A percentile compares a stretch with the other conserved stretches of the same genome.
These are phyloP conservation scores for Rhododendron griersonianum DNA, from an alignment of 148 eudicot species.

Conservation along the genomic window DNA sequence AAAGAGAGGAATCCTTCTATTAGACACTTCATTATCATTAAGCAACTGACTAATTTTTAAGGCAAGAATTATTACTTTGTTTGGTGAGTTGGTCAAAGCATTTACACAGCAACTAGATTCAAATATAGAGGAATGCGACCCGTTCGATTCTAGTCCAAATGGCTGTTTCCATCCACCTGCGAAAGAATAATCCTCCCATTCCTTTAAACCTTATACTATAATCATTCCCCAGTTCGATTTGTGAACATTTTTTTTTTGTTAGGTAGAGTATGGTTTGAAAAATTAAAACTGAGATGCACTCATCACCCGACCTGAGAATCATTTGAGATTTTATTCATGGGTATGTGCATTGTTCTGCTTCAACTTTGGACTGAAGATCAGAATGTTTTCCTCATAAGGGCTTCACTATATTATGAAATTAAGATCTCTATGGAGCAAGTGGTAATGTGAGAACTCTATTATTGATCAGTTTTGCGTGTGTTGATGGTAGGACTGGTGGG, in stretches of 20 bases:
- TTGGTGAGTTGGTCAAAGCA: neutral
- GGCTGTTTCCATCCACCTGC: neutral
- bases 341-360: neutral
- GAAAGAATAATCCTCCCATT: neutral
- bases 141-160: neutral
- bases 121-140: neutral
- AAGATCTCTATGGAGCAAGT: neutral
- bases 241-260: no score
- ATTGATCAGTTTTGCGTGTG: neutral
- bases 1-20: neutral
- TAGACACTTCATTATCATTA: no score
- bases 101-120: neutral
- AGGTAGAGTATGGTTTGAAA: neutral
- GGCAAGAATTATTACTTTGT: neutral
- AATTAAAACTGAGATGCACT: neutral
- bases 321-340: neutral
- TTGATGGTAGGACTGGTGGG: neutral
- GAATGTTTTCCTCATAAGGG: neutral
- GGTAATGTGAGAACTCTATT: neutral
- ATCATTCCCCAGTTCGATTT: no score
- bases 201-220: neutral
- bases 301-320: neutral
- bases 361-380: neutral
- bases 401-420: neutral
- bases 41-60: neutral